Base-by-base conservation (phyloP, 2,329 filamentous ascomycete genomes). In the Fusarium buharicum region DNA sequence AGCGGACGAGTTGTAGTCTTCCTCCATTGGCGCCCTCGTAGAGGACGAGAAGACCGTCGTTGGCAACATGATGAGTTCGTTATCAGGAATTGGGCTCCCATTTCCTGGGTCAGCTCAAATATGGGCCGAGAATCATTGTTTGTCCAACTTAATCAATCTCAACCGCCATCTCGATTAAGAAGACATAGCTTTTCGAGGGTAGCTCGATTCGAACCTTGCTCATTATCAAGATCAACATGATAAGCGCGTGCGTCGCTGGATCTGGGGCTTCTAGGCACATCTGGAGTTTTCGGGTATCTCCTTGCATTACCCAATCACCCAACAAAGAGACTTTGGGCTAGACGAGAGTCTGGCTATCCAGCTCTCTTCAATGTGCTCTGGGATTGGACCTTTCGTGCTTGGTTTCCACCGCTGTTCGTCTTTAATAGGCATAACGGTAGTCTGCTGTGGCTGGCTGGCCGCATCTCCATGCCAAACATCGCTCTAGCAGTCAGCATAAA, bases 381-480 rank as follows among this genome's bases (percentile, higher is more conserved):
- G 30, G 39, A 59, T 43, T 59, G 59, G 59, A n/a, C 30, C 24
- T 41, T 18, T 18, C 4, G 28, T 33, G 27, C 13, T 39, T 24
- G 28, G n/a, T 43, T 62, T 45, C 43, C 43, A 40, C 43, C 45
- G 17, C 27, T 44, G 41, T 13, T 38, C 48, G 39, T 34, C 45
- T 50, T 48, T 37, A 36, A 61, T 43, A 45, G 45, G 59, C 59
- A 50, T 50, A 41, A 60, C 31, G 18, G 50, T 31, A 45, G 30
- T 48, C 47, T 36, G 38, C 31, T 60, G 60, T 64, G 60, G 60
- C 60, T 64, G 50, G 59, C 60, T 64, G 55, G 34, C 30, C 48
- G 24, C 44, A 39, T 44, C 27, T 50, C 28, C 53, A 54, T 62
- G 39, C 44, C 39, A 46, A 62, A 58, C 45, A 50, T 24, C 34